Conservation (phyloP, 176 grass and related monocot species). For the Elaeis guineensis region DNA sequence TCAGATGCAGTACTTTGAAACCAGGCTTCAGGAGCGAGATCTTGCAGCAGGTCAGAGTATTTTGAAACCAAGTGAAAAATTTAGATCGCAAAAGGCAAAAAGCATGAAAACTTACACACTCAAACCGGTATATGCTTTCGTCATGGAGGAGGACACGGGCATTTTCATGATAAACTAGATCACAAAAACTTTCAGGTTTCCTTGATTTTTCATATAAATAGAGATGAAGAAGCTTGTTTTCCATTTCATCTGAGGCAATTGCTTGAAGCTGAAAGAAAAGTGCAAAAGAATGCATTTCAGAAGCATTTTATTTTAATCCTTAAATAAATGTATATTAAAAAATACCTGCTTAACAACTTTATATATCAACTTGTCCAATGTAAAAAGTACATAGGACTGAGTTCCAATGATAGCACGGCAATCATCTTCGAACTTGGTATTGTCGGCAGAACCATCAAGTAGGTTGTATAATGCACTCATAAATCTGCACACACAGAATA, state of each 20-base stretch:
- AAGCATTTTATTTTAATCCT: not conserved
- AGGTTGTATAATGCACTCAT: conserved; percentile 76
- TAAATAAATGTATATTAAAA: not conserved
- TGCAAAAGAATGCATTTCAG: conserved; percentile 10
- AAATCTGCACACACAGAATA: conserved; percentile 44
- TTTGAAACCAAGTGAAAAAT: not conserved
- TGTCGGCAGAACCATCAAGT: conserved; percentile 92
- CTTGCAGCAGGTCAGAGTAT: too few relatives aligned
- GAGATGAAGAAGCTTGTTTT: conserved; percentile 93
- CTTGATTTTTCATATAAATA: conserved; percentile 94
- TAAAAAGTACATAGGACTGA: conserved; percentile 97
- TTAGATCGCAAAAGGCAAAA: not conserved
- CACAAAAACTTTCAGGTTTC: conserved; percentile 65
- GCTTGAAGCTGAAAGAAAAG: conserved; percentile 79
- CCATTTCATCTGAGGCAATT: conserved; percentile 94
- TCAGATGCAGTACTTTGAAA: too few relatives aligned
- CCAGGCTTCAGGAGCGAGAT: too few relatives aligned
- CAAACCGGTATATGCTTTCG: conserved; percentile 88
- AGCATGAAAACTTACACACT: conserved; percentile 60
- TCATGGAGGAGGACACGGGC: conserved; percentile 88
- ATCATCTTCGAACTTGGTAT: conserved; percentile 98
- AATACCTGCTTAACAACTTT: conserved; percentile 95
- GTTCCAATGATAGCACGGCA: conserved; percentile 94
- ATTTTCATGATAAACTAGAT: conserved; percentile 97
- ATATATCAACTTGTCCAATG: conserved; percentile 97